Conservation (phyloP, 257 asterid species). For the Buddleja alternifolia region DNA sequence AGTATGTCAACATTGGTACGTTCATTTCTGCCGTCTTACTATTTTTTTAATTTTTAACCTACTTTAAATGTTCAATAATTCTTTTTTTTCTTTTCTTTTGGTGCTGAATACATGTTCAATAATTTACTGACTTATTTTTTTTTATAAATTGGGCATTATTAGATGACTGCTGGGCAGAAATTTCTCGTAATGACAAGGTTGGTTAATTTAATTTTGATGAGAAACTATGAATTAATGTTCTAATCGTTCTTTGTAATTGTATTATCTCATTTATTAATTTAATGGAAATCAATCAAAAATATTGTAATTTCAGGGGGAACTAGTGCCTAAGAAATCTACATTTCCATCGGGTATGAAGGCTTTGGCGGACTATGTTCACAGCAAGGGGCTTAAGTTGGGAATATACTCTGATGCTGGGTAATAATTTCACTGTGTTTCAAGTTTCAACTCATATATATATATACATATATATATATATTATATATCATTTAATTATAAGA, state of each 20-base stretch:
- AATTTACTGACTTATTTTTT: conserved; percentile 11
- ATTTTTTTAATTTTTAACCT: too few species aligned
- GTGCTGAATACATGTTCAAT: not conserved
- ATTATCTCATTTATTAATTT: conserved; percentile 9
- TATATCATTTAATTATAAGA: too few species aligned
- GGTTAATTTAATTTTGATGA: not conserved
- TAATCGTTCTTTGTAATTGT: not conserved
- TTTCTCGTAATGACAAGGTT: conserved; percentile 65
- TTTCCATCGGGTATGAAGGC: conserved; percentile 96
- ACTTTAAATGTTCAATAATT: too few species aligned
- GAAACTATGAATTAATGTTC: not conserved
- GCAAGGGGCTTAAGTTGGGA: conserved; percentile 91
- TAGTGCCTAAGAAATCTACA: conserved; percentile 71
- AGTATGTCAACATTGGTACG: conserved; percentile 82
- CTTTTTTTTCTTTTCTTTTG: not conserved
- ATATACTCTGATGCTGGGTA: conserved; percentile 97
- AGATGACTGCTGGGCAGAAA: conserved; percentile 97
- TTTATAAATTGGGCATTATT: not conserved
- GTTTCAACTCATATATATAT: not conserved
- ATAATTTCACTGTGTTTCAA: not conserved
- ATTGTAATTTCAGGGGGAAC: conserved; percentile 57
- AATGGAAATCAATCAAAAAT: not conserved
- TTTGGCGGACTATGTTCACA: conserved; percentile 83
- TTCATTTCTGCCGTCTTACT: not conserved
- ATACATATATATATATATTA: too few species aligned